Conservation (phyloP, 495 filamentous ascomycete genomes). For the Sabuloglossum arenarium region DNA sequence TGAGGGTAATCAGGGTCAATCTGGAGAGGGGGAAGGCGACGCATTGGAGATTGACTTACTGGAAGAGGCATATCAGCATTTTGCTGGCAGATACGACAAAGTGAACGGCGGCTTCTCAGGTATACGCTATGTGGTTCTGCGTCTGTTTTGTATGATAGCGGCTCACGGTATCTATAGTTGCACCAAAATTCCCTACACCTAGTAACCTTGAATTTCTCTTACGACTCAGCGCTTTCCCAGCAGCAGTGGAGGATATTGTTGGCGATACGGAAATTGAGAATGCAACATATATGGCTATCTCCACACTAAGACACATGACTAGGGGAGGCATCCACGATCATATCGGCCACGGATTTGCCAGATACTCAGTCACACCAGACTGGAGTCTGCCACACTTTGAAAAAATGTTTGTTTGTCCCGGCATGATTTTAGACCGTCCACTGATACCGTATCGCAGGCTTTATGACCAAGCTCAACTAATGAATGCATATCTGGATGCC, state of each 20-base stretch:
- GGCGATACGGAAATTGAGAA: slow-evolving; percentile 56
- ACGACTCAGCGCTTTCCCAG: slow-evolving; percentile 49
- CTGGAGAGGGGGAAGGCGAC: slow-evolving; percentile 34
- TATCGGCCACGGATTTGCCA: slow-evolving; percentile 73
- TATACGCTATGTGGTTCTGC: neutral
- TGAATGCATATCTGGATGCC: slow-evolving; percentile 74
- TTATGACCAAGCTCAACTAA: slow-evolving; percentile 77
- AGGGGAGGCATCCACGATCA: slow-evolving; percentile 84
- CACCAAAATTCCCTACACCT: slow-evolving; percentile 85
- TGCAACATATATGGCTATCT: slow-evolving; percentile 61
- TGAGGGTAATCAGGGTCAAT: slow-evolving; percentile 48
- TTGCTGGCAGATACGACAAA: slow-evolving; percentile 55
- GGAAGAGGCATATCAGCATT: slow-evolving; percentile 73
- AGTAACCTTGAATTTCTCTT: slow-evolving; percentile 69
- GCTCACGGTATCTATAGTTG: slow-evolving; percentile 7
- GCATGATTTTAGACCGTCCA: neutral
- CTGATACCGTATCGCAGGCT: slow-evolving; percentile 20
- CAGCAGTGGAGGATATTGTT: slow-evolving; percentile 60
- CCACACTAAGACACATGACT: slow-evolving; percentile 63
- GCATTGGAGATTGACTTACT: slow-evolving; percentile 73
- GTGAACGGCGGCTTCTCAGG: slow-evolving; percentile 59
- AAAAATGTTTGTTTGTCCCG: slow-evolving; percentile 43
- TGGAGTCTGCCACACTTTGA: slow-evolving; percentile 94
- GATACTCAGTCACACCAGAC: slow-evolving; percentile 76
- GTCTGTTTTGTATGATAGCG: neutral